These are phyloP conservation scores for Citrullus mucosospermus DNA, from an alignment of 306 rosid species.

Conservation along the genomic window DNA sequence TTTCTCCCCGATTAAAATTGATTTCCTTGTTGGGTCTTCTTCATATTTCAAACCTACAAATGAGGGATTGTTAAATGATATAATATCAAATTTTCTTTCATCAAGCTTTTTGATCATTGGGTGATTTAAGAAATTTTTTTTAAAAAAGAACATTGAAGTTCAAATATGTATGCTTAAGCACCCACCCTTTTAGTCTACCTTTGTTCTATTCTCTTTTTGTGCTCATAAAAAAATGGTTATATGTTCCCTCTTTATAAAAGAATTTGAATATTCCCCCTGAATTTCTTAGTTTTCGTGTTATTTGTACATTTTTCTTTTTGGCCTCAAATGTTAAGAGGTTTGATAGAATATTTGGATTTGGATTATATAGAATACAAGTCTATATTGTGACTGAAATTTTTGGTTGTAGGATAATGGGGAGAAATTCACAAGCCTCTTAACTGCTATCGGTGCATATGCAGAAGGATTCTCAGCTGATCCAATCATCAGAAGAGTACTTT, in stretches of 20 bases:
- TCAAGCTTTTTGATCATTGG: too few relatives aligned
- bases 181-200: background rate
- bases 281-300: background rate
- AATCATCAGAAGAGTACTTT: slow-evolving; percentile 45
- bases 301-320: background rate
- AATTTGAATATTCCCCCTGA: background rate
- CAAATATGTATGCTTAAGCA: background rate
- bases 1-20: too few relatives aligned
- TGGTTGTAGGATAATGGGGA: slow-evolving; percentile 54
- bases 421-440: slow-evolving; percentile 23
- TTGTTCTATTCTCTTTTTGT: too few relatives aligned
- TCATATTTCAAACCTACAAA: too few relatives aligned
- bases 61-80: too few relatives aligned
- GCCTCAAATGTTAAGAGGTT: background rate
- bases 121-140: too few relatives aligned
- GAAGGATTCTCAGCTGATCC: slow-evolving; percentile 88
- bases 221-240: too few relatives aligned
- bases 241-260: background rate
- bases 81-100: too few relatives aligned
- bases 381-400: background rate
- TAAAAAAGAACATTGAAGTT: too few relatives aligned
- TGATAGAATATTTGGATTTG: background rate
- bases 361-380: background rate
- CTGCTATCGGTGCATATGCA: slow-evolving; percentile 80
- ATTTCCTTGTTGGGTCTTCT: too few relatives aligned